phyloP scores from a whole-genome alignment of 805 yeast genomes.

The Cyberlindnera mrakii region DNA sequence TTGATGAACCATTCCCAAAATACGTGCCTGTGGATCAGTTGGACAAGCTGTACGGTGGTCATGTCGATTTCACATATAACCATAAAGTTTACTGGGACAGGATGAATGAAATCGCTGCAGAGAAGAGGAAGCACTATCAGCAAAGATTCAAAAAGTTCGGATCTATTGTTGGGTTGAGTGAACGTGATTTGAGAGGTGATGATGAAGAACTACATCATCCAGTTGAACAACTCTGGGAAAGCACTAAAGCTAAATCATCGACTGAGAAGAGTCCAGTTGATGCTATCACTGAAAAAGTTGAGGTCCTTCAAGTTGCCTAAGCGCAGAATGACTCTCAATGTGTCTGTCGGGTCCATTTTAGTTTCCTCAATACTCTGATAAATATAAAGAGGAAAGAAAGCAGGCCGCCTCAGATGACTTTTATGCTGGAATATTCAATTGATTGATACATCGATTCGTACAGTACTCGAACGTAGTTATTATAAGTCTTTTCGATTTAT shows the following conservation, averaged over 20 bases:
- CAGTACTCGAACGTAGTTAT: too few relatives aligned
- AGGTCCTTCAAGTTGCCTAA: constrained; percentile 7
- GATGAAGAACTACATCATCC: constrained; percentile 14
- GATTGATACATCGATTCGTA: too few relatives aligned
- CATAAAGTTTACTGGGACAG: constrained; percentile 79
- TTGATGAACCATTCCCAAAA: constrained; percentile 79
- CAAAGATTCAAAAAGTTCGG: constrained; percentile 71
- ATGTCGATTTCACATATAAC: constrained; percentile 73
- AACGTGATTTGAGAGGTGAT: constrained; percentile 62
- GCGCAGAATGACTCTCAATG: too few relatives aligned
- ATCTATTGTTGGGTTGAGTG: constrained; percentile 68
- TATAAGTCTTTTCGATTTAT: too few relatives aligned
- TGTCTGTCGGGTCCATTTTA: too few relatives aligned
- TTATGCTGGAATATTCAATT: too few relatives aligned
- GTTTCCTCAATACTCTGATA: too few relatives aligned
- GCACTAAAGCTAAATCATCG: background rate
- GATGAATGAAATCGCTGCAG: constrained; percentile 53
- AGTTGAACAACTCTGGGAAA: constrained; percentile 11
- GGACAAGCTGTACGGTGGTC: constrained; percentile 81
- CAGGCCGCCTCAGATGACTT: too few relatives aligned
- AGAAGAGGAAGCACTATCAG: constrained; percentile 57
- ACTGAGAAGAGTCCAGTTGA: constrained; percentile 2
- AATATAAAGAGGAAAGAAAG: too few relatives aligned
- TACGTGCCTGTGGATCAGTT: constrained; percentile 80
- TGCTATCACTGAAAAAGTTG: constrained; percentile 9